These are phyloP conservation scores for Thelonectria blattea DNA, from an alignment of 2,329 filamentous ascomycete genomes.

Conservation along the genomic window DNA sequence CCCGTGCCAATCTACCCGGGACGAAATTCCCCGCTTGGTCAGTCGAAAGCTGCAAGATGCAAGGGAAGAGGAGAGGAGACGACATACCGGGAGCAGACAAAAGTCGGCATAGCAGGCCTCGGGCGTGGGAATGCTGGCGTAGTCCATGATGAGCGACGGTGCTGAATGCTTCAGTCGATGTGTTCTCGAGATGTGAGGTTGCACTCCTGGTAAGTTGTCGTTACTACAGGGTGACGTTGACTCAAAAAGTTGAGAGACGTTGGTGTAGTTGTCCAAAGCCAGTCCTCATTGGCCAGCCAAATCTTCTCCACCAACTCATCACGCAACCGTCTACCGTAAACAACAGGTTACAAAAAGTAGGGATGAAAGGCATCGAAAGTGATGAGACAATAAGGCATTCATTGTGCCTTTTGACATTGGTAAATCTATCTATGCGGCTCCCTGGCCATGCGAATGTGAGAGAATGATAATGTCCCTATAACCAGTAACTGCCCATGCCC, in stretches of 20 bases:
- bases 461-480: neutral
- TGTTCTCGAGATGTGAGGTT: no score
- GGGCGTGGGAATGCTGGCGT: conserved; percentile 66
- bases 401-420: conserved; percentile 14
- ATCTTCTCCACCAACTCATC: neutral
- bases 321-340: no score
- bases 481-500: neutral
- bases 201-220: neutral
- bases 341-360: no score
- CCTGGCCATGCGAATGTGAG: neutral
- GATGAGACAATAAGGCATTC: neutral
- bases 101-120: conserved; percentile 85
- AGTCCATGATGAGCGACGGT: conserved; percentile 45
- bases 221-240: neutral
- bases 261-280: conserved; percentile 3
- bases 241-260: neutral
- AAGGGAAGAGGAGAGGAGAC: neutral
- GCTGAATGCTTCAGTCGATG: no score
- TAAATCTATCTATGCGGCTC: conserved; percentile 5
- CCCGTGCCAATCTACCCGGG: conserved; percentile 75
- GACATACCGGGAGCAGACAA: conserved; percentile 81
- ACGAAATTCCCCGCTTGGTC: neutral
- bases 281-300: conserved; percentile 29
- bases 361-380: no score
- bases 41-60: neutral